Conservation (phyloP, 805 yeast genomes). For the Hanseniaspora singularis region DNA sequence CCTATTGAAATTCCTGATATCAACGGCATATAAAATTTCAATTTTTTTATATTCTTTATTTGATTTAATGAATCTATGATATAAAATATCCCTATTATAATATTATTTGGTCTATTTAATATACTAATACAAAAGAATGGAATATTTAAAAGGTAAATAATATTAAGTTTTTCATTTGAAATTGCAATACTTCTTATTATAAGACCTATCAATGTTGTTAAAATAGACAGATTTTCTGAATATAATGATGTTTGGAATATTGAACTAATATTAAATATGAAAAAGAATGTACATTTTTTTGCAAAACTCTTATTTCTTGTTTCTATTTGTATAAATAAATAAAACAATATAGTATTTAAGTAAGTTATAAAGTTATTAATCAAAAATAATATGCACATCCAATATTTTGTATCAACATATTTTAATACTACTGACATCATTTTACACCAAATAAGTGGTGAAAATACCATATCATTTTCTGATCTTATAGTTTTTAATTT, state of each 20-base stretch:
- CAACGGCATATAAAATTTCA: background rate
- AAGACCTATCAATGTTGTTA: background rate
- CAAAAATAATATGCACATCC: background rate
- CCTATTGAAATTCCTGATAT: background rate
- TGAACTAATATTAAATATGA: slow-evolving; percentile 3
- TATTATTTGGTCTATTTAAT: slow-evolving; percentile 8
- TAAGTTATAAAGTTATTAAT: background rate
- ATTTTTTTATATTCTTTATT: background rate
- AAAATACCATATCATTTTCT: slow-evolving; percentile 11
- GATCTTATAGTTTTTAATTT: background rate
- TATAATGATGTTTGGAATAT: slow-evolving; percentile 10
- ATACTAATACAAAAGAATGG: background rate
- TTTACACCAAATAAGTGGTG: slow-evolving; percentile 7
- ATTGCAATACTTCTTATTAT: background rate
- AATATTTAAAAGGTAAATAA: background rate
- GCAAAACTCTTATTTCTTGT: background rate
- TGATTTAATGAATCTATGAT: background rate
- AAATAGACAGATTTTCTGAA: slow-evolving; percentile 6
- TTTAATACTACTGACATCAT: background rate
- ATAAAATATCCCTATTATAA: background rate
- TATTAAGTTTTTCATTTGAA: background rate
- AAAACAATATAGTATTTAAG: background rate
- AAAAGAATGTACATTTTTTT: background rate
- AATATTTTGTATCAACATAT: background rate
- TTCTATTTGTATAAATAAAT: background rate